These are phyloP conservation scores for Colletotrichum musicola DNA, from an alignment of 2,329 filamentous ascomycete species.

Conservation along the genomic window DNA sequence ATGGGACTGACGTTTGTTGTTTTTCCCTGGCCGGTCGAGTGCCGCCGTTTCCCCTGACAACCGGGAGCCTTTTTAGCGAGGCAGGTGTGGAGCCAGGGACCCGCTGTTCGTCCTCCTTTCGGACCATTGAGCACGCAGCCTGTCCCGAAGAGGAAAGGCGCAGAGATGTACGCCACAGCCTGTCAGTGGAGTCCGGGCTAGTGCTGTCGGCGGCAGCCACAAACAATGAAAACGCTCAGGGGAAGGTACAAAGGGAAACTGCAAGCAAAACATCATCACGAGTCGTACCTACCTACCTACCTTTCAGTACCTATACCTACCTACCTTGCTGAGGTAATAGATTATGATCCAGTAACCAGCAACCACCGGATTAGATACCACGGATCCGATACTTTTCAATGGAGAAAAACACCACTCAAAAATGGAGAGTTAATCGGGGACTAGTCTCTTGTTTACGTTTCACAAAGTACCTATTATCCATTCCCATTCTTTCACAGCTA, in stretches of 20 bases:
- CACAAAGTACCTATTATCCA: neutral
- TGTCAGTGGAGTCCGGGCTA: neutral
- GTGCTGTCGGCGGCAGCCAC: conserved; percentile 1
- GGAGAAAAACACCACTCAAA: neutral
- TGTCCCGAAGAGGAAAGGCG: neutral
- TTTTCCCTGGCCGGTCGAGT: conserved; percentile 19
- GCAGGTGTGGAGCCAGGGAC: neutral
- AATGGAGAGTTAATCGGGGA: neutral
- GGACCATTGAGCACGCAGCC: neutral
- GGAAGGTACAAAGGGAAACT: neutral
- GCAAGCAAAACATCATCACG: conserved; percentile 9
- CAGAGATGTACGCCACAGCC: neutral
- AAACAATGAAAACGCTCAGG: conserved; percentile 18
- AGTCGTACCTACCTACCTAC: neutral
- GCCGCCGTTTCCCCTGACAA: conserved; percentile 37
- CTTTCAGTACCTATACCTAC: no score
- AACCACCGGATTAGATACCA: no score
- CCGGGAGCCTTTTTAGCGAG: conserved; percentile 39
- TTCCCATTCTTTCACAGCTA: neutral
- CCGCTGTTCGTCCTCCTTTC: neutral
- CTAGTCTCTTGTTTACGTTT: conserved; percentile 2
- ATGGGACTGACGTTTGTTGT: conserved; percentile 40
- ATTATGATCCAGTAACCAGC: no score
- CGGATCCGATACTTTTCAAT: neutral
- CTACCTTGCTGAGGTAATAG: no score